Conservation (phyloP, 805 yeast genomes). For the Wickerhamiella qilinensis region DNA sequence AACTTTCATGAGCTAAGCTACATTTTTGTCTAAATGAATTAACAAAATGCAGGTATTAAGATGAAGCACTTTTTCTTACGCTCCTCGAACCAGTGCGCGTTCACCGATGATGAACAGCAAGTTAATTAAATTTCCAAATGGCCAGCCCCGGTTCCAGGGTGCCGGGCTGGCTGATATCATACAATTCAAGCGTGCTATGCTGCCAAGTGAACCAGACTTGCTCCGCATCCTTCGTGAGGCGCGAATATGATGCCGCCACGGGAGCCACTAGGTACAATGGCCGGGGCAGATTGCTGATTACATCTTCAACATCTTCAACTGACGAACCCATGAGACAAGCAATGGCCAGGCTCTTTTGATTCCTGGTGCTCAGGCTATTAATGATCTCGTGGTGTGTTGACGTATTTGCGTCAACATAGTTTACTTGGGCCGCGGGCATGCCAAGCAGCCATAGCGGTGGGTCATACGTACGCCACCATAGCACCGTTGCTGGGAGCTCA, state of each 20-base stretch:
- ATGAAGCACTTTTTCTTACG: too few species aligned
- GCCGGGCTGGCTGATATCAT: conserved; percentile 32
- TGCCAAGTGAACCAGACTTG: conserved; percentile 15
- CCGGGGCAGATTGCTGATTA: conserved; percentile 11
- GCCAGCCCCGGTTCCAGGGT: conserved; percentile 42
- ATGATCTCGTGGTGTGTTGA: neutral
- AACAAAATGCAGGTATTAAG: conserved; percentile 1
- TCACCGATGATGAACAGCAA: too few species aligned
- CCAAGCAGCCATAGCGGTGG: conserved; percentile 82
- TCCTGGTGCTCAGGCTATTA: too few species aligned
- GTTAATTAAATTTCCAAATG: conserved; percentile 10
- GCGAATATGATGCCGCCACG: conserved; percentile 17
- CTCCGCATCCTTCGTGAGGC: neutral
- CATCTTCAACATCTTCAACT: conserved; percentile 14
- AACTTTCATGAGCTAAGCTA: too few species aligned
- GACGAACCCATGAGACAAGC: conserved; percentile 38
- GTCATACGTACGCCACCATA: conserved; percentile 91
- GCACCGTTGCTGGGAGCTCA: conserved; percentile 21
- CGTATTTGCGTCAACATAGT: conserved; percentile 12
- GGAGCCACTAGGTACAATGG: conserved; percentile 27
- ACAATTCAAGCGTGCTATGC: conserved; percentile 64
- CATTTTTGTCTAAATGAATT: neutral
- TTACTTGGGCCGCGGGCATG: conserved; percentile 14
- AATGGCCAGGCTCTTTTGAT: conserved; percentile 8
- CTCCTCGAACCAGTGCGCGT: too few species aligned